phyloP scores from a whole-genome alignment of 805 yeast genomes.

The Kodamaea lidongshanica region DNA sequence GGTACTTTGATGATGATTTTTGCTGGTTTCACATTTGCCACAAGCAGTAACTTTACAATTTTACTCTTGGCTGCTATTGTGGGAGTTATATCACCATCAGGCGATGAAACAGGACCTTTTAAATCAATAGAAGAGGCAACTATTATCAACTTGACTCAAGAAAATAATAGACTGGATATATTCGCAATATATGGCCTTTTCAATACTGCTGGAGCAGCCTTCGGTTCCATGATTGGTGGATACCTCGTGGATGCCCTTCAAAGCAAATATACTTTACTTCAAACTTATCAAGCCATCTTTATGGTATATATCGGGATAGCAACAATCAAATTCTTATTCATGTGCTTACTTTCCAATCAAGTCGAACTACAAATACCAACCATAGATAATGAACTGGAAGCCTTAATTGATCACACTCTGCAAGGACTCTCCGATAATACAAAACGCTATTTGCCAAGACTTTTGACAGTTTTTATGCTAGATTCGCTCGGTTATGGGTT shows the following conservation, averaged over 20 bases:
- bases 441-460: constrained; percentile 36
- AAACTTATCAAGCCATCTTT: constrained; percentile 54
- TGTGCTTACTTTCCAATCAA: constrained; percentile 44
- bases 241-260: constrained; percentile 43
- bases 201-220: constrained; percentile 66
- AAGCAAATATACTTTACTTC: constrained; percentile 25
- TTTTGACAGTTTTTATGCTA: constrained; percentile 62
- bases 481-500: constrained; percentile 88
- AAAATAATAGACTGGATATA: constrained; percentile 57
- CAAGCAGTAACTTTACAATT: constrained; percentile 44
- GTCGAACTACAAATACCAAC: constrained; percentile 40
- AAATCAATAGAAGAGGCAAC: constrained; percentile 80
- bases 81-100: constrained; percentile 85
- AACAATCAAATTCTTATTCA: constrained; percentile 41
- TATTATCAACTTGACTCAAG: constrained; percentile 71
- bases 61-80: constrained; percentile 66
- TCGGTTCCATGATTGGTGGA: constrained; percentile 67
- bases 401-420: constrained; percentile 2
- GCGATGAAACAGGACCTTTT: constrained; percentile 89
- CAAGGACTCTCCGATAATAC: constrained; percentile 37
- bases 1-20: constrained; percentile 65
- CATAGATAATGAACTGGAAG: constrained; percentile 14
- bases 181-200: constrained; percentile 70
- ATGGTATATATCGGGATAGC: constrained; percentile 52
- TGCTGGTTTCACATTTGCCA: constrained; percentile 64